A percentile compares a stretch with the other conserved stretches of the same genome.
Evolutionary conservation across 179 eudicot genomes (phyloP).

Genomic region (Corrigiola litoralis): DNA sequence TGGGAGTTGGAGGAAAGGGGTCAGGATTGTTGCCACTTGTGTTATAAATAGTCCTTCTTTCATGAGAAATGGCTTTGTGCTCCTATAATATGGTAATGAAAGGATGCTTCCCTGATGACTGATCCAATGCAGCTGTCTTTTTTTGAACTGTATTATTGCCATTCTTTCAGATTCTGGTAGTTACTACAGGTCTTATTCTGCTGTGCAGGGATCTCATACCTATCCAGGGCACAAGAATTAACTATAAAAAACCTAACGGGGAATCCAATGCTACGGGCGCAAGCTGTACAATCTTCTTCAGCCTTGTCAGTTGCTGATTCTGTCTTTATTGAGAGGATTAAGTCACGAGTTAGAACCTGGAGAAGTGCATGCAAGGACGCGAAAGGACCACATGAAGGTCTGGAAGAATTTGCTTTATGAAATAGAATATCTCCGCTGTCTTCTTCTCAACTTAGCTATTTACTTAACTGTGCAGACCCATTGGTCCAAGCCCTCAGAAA

Average conservation of each 20-base stretch:
- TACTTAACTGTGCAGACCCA: slow-evolving; percentile 47
- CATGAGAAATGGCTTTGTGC: background rate
- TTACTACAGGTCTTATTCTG: slow-evolving; percentile 6
- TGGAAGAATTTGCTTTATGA: slow-evolving; percentile 16
- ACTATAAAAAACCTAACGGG: slow-evolving; percentile 40
- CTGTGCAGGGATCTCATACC: slow-evolving; percentile 80
- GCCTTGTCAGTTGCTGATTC: slow-evolving; percentile 68
- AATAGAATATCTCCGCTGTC: slow-evolving; percentile 6
- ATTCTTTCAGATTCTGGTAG: background rate
- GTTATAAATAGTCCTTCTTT: background rate
- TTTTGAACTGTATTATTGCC: background rate
- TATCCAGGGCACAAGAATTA: slow-evolving; percentile 87
- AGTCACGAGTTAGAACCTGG: slow-evolving; percentile 67
- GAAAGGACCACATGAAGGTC: slow-evolving; percentile 46
- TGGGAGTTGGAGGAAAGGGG: background rate
- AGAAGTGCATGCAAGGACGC: slow-evolving; percentile 51
- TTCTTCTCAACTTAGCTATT: slow-evolving; percentile 18
- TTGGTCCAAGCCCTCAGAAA: slow-evolving; percentile 67
- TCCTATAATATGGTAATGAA: slow-evolving; percentile 1
- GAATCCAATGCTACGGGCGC: slow-evolving; percentile 33
- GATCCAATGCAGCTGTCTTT: background rate
- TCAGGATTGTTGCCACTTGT: background rate
- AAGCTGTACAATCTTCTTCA: slow-evolving; percentile 31
- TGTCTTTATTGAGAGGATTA: slow-evolving; percentile 62
- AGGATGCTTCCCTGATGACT: background rate